Conservation (phyloP, 148 eudicot genomes). For the Rhododendron williamsianum region DNA sequence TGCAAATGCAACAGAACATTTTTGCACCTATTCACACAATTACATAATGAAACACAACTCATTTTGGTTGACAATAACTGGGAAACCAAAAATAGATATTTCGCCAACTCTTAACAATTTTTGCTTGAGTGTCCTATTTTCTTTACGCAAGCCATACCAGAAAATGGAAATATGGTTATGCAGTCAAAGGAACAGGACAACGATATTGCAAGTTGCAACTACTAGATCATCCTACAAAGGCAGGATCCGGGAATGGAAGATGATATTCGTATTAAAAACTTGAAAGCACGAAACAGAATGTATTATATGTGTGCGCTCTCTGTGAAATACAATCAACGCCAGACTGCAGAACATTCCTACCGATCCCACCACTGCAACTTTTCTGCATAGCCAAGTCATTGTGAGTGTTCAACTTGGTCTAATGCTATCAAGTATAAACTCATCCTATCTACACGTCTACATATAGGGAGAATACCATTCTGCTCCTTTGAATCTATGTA, state of each 20-base stretch:
- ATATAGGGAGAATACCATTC: neutral
- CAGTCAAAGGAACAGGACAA: neutral
- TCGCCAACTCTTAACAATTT: neutral
- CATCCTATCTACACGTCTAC: neutral
- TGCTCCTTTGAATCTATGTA: neutral
- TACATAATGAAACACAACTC: neutral
- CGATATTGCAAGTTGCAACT: neutral
- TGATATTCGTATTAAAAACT: neutral
- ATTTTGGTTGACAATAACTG: neutral
- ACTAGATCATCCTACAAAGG: neutral
- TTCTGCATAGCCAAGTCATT: neutral
- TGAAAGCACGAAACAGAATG: neutral
- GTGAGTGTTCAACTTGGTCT: neutral
- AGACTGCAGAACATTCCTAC: neutral
- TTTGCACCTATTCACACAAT: neutral
- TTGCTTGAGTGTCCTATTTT: neutral
- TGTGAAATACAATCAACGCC: neutral
- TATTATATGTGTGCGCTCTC: neutral
- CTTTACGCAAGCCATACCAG: neutral
- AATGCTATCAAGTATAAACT: neutral
- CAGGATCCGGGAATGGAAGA: neutral
- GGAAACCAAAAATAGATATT: neutral
- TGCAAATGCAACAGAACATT: neutral
- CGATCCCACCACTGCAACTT: neutral
- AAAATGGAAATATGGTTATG: neutral